Evolutionary conservation across 2,329 filamentous ascomycete genomes (phyloP), one percentile per base, ranked within the genome.

Genomic region (Fusarium robinianum): DNA sequence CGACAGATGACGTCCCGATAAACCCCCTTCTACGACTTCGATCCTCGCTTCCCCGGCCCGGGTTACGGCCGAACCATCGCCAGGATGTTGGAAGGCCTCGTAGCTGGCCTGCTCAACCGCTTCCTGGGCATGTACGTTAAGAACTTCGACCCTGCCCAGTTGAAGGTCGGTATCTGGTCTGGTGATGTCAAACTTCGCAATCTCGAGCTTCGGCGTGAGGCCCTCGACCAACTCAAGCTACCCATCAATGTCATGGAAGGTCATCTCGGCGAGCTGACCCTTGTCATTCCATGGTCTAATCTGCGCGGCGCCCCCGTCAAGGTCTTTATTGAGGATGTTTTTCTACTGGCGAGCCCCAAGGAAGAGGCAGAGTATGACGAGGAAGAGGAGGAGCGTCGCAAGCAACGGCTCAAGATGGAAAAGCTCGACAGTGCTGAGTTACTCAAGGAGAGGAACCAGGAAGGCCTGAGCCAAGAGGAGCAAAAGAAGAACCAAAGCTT

Each of bases 41-140:
- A 39, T 41, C 55, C 48, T 39, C 41, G 42, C 47, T 56, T 53
- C 49, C 84, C 83, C 72, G 75, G 83, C 85, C 87, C 66, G 86
- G 86, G 83, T 86, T 64, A 90, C 81, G 87, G 78, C 83, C 76
- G 67, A 66, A 69, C 64, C 60, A 62, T 69, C 68, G 69, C 73
- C 78, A 78, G 68, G 64, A 99, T 99, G 94, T 83, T 99, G 74
- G 94, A 99, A 80, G 89, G 91, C 60, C 80, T 99, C 61, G 94
- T 97, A 55, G 90, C 94, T 62, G 95, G 92, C 72, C 79, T 99
- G 77, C 85, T 99, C 62, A 99, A 99, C 77, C 88, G 95, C 76
- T 97, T 99, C 73, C 75, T 99, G 82, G 95, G 94, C 79, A 96
- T 97, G 87, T 99, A 99, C 71, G 92, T 99, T 71, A 91, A 95